A percentile compares a stretch with the other conserved stretches of the same genome.
phyloP scores from a whole-genome alignment of 2,329 filamentous ascomycete species.

The Phyllosticta ampelicida region DNA sequence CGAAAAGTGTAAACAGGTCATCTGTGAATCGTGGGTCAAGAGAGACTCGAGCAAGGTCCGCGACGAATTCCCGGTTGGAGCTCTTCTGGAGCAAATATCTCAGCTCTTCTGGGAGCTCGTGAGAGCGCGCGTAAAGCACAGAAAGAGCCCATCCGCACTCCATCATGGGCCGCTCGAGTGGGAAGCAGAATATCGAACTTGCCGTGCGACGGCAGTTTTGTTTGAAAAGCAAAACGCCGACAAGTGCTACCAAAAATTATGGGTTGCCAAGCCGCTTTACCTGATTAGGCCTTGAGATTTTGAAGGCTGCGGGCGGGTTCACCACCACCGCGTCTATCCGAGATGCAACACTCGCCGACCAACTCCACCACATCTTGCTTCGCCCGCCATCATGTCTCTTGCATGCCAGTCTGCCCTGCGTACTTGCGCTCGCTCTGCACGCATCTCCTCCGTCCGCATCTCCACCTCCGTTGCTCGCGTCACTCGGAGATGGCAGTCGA shows the following conservation, averaged over 20 bases:
- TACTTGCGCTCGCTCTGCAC: conserved; percentile 31
- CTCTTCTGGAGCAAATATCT: conserved; percentile 54
- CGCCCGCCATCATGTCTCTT: conserved; percentile 33
- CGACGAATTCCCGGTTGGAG: conserved; percentile 55
- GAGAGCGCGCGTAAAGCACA: conserved; percentile 26
- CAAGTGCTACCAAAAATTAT: conserved; percentile 11
- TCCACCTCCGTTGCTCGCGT: conserved; percentile 25
- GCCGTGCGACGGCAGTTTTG: neutral
- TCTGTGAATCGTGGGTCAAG: conserved; percentile 62
- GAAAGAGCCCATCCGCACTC: conserved; percentile 8
- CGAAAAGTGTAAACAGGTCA: conserved; percentile 62
- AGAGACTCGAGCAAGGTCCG: conserved; percentile 56
- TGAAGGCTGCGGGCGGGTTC: conserved; percentile 11
- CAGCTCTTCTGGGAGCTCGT: conserved; percentile 59
- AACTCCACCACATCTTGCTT: conserved; percentile 11
- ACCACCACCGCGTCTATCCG: conserved; percentile 4
- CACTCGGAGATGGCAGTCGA: conserved; percentile 77
- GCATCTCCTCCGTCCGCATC: conserved; percentile 20
- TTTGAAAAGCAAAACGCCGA: conserved; percentile 11
- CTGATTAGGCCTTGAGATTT: conserved; percentile 15
- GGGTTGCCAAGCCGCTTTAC: conserved; percentile 18
- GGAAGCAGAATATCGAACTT: neutral
- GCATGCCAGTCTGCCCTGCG: conserved; percentile 34
- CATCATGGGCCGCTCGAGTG: conserved; percentile 2
- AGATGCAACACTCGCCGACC: conserved; percentile 14